Conservation (phyloP, 352 stramenopile genomes). For the Thalassiosira mediterranea region DNA sequence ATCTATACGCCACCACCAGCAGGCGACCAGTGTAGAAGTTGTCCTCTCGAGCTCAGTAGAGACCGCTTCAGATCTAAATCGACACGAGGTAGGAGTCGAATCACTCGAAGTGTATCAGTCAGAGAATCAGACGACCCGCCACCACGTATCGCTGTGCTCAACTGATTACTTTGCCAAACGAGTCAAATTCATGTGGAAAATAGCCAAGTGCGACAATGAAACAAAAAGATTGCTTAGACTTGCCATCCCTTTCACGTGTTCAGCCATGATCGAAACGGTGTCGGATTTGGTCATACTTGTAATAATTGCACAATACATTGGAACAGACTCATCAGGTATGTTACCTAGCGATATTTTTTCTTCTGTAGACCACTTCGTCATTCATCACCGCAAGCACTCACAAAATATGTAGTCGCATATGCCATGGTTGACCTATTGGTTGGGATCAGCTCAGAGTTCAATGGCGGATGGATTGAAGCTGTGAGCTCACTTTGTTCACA, state of each 20-base stretch:
- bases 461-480: conserved; percentile 43
- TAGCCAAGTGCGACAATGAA: conserved; percentile 50
- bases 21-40: not conserved
- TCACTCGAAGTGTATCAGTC: not conserved
- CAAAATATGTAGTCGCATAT: conserved; percentile 47
- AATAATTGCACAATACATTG: conserved; percentile 51
- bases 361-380: too few species aligned
- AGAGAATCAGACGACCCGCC: not conserved
- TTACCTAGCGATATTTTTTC: too few species aligned
- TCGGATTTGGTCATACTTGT: conserved; percentile 35
- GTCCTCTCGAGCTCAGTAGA: not conserved
- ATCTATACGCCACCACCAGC: conserved; percentile 2
- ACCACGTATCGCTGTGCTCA: not conserved
- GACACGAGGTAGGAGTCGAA: not conserved
- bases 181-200: conserved; percentile 12
- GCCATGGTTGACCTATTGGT: conserved; percentile 45
- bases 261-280: conserved; percentile 28
- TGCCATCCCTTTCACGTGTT: conserved; percentile 48
- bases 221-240: conserved; percentile 49
- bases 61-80: not conserved
- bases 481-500: conserved; percentile 42
- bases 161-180: not conserved
- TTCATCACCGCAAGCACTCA: too few species aligned
- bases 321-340: conserved; percentile 41
- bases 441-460: conserved; percentile 42